Base-by-base conservation (phyloP, 169 alveolate genomes). In the Plasmodium knowlesi region DNA sequence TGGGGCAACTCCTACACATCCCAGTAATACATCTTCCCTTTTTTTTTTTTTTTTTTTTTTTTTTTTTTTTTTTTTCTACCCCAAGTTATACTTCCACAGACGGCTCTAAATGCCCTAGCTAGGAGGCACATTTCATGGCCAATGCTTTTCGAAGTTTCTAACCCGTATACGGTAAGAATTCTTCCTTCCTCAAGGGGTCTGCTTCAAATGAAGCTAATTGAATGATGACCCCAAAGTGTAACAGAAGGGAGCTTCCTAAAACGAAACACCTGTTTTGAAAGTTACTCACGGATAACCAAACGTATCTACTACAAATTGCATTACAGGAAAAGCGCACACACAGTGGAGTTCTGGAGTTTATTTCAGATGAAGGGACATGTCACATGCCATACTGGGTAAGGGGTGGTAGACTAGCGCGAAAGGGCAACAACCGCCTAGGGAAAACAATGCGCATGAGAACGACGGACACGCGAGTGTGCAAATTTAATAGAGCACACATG, bases 321-420 rank as follows among this genome's bases (percentile, higher is more conserved):
- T 67, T 28, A 46, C 57, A 95, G 92, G 95, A 84, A 46, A 95
- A 92, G 43, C 39, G 93, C 28, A 97, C 99, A 1, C 98, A 98
- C 92, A 98, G 99, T 83, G 99, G 99, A 1, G 99, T 98, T 1
- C 95, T 98, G 14, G 99, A 98, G 82, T 98, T 98, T 89, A 95
- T 98, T 25, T 99, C 99, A 37, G 99, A 98, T 84, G 99, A 98
- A 88, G 99, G 99, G 4, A 96, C 97, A 32, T 98, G 99, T 81
- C 97, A 97, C 84, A 94, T 98, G 88, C 99, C 99, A 70, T 98
- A 96, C 84, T 98, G 99, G 99, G 98, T 97, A 82, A 57, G 71
- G 93, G 84, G 34, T 4, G 71, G 16, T 41, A 53, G 25, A 22
- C 32, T 14, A 41, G 32, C 14, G 28, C 2, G 30, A 16, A 0